Conservation (phyloP, 2,329 filamentous ascomycete species). For the Septoria linicola region DNA sequence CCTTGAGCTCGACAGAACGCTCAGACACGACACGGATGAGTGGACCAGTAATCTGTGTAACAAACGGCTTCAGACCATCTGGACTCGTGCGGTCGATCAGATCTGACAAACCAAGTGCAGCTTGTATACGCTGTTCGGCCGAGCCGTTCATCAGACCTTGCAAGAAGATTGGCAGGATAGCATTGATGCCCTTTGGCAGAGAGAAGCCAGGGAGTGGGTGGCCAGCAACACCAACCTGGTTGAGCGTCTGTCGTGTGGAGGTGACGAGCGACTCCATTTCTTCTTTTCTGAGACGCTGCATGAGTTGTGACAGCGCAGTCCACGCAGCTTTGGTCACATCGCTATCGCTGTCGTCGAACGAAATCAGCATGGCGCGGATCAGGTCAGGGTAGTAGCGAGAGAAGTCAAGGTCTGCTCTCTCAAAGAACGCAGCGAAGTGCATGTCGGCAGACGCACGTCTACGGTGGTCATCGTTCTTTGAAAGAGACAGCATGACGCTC, state of each 20-base stretch:
- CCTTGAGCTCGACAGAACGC: constrained; percentile 91
- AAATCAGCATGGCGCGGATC: constrained; percentile 83
- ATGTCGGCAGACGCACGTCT: constrained; percentile 74
- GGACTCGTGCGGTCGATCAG: constrained; percentile 90
- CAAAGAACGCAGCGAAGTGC: constrained; percentile 85
- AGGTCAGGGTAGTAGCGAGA: constrained; percentile 95
- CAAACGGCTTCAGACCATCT: constrained; percentile 85
- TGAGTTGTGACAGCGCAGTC: constrained; percentile 82
- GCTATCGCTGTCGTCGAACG: constrained; percentile 82
- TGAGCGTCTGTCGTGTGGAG: constrained; percentile 81
- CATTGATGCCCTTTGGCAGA: constrained; percentile 94
- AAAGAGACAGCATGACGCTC: constrained; percentile 82
- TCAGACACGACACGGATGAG: constrained; percentile 97
- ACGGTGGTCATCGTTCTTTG: constrained; percentile 90
- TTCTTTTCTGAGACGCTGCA: constrained; percentile 87
- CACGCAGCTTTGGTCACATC: constrained; percentile 88
- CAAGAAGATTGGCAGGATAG: constrained; percentile 92
- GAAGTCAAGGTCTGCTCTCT: constrained; percentile 77
- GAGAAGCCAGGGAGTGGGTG: constrained; percentile 81
- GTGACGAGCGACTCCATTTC: constrained; percentile 93
- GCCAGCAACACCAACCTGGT: constrained; percentile 84
- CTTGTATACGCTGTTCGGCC: constrained; percentile 84
- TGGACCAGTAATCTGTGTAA: constrained; percentile 95
- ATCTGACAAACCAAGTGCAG: constrained; percentile 91
- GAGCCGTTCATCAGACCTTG: constrained; percentile 98